Evolutionary conservation across 768 basidiomycete genomes (phyloP).

Genomic region (Kwoniella bestiolae): DNA sequence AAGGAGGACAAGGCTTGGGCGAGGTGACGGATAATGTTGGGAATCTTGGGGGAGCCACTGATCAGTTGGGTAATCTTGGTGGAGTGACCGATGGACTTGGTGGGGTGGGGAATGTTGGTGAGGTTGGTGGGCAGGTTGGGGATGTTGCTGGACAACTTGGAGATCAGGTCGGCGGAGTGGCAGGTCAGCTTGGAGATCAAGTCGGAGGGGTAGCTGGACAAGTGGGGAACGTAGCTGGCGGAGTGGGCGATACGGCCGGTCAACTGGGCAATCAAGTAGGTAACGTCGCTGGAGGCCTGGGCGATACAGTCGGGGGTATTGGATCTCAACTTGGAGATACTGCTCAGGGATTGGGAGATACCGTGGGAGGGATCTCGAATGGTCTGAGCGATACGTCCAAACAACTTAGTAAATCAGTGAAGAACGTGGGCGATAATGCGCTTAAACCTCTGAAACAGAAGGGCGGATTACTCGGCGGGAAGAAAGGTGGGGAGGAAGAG

Average conservation of each 20-base stretch:
- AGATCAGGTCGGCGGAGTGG: slow-evolving; percentile 3
- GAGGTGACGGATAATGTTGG: not conserved
- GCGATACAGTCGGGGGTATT: slow-evolving; percentile 4
- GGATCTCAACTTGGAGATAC: not conserved
- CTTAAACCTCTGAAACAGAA: slow-evolving; percentile 7
- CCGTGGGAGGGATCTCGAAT: not conserved
- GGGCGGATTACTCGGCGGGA: not conserved
- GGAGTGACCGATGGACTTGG: slow-evolving; percentile 2
- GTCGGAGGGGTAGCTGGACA: slow-evolving; percentile 10
- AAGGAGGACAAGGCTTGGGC: slow-evolving; percentile 4
- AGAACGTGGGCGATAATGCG: slow-evolving; percentile 5
- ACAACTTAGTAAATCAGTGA: not conserved
- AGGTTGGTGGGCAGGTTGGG: slow-evolving; percentile 6
- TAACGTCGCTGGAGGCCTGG: not conserved
- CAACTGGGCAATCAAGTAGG: slow-evolving; percentile 6
- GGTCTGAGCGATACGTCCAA: slow-evolving; percentile 7
- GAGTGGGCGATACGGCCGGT: slow-evolving; percentile 2
- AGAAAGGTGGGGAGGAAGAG: slow-evolving; percentile 5
- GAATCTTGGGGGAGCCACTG: not conserved
- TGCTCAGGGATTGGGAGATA: not conserved
- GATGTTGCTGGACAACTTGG: slow-evolving; percentile 8
- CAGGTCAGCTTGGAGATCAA: slow-evolving; percentile 9
- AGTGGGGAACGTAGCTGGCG: not conserved
- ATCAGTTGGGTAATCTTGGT: slow-evolving; percentile 4
- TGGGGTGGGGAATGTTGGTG: slow-evolving; percentile 3